Conservation (phyloP, 1,284 basidiomycete species). For the Ganoderma boninense region DNA sequence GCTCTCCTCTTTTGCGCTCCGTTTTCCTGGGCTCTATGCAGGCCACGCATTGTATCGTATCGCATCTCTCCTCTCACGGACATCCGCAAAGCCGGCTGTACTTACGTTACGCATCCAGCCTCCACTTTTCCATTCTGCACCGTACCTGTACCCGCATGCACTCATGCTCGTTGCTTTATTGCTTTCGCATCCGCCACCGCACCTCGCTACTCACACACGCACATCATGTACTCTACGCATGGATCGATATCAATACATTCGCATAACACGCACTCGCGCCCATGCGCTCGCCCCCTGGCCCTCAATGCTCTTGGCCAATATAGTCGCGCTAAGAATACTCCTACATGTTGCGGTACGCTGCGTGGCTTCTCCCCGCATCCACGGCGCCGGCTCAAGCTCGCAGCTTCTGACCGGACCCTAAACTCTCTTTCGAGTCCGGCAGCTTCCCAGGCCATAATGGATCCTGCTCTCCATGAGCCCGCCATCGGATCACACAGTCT, state of each 20-base stretch:
- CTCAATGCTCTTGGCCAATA: not conserved
- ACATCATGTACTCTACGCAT: slow-evolving; percentile 5
- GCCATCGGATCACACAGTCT: not conserved
- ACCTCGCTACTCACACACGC: not conserved
- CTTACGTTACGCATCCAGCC: not conserved
- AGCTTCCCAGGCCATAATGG: not conserved
- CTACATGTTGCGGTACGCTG: not conserved
- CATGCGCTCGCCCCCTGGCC: not conserved
- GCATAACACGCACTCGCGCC: slow-evolving; percentile 2
- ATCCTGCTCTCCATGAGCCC: not conserved
- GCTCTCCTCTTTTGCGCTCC: not conserved
- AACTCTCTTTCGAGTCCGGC: not conserved
- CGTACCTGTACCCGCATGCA: not conserved
- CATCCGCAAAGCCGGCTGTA: not conserved
- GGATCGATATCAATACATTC: slow-evolving; percentile 10
- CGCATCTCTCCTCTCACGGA: not conserved
- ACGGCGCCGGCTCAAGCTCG: slow-evolving; percentile 1
- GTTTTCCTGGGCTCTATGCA: not conserved
- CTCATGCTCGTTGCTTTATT: not conserved
- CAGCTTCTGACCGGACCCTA: not conserved
- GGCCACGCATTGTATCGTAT: slow-evolving; percentile 19
- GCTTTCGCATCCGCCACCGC: slow-evolving; percentile 7
- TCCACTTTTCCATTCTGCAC: not conserved
- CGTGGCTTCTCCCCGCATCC: not conserved
- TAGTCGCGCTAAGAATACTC: not conserved